A percentile compares a stretch with the other conserved stretches of the same genome.
Evolutionary conservation across 495 filamentous ascomycete genomes (phyloP).

Genomic region (Hypoxylon rickii): DNA sequence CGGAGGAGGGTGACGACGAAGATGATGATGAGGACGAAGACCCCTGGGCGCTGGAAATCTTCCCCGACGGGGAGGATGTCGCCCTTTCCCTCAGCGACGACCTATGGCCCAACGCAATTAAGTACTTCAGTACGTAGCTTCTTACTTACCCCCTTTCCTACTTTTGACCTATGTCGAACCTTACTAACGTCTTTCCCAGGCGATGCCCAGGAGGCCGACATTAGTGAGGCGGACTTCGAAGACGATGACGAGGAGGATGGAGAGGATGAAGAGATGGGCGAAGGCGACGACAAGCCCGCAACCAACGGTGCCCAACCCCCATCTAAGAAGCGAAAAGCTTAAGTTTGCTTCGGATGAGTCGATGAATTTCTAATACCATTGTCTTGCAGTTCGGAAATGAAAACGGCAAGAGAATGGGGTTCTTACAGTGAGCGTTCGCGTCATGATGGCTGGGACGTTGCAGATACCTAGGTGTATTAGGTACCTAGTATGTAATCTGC

Average conservation of each 20-base stretch:
- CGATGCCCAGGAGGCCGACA: constrained; percentile 64
- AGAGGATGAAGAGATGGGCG: constrained; percentile 28
- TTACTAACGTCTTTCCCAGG: constrained; percentile 46
- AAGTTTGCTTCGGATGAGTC: constrained; percentile 7
- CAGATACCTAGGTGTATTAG: constrained; percentile 3
- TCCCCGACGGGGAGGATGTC: constrained; percentile 77
- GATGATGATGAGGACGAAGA: constrained; percentile 59
- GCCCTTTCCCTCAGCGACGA: constrained; percentile 83
- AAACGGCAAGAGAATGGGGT: background rate
- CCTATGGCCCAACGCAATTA: constrained; percentile 82
- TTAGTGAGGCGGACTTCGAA: constrained; percentile 65
- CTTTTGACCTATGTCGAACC: background rate
- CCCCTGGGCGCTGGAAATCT: constrained; percentile 70
- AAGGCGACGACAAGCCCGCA: constrained; percentile 45
- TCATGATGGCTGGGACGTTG: constrained; percentile 1
- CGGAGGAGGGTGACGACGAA: constrained; percentile 58
- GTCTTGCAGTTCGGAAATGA: constrained; percentile 8
- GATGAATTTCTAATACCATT: constrained; percentile 16
- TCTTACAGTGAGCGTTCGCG: background rate
- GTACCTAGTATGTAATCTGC: no score
- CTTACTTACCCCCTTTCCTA: background rate
- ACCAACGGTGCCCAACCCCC: constrained; percentile 48
- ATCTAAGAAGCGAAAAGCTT: constrained; percentile 35
- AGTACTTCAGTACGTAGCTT: constrained; percentile 79
- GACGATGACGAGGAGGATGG: constrained; percentile 51